Conservation (phyloP, 2,329 filamentous ascomycete species). For the Fonsecaea nubica region DNA sequence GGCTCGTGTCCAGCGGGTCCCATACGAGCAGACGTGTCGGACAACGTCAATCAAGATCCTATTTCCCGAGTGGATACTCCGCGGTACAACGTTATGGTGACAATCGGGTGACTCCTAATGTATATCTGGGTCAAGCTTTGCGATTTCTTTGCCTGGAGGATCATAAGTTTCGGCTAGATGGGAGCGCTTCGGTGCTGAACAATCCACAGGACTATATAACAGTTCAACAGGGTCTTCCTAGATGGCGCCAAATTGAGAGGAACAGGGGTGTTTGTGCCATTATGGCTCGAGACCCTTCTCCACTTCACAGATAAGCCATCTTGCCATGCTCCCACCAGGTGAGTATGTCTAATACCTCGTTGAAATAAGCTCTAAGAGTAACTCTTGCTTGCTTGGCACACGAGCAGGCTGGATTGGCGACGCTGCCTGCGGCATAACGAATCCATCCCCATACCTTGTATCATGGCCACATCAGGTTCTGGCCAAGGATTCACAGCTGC, state of each 20-base stretch:
- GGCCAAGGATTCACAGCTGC: not conserved
- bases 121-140: not conserved
- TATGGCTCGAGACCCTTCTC: not conserved
- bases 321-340: not conserved
- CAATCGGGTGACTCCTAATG: not conserved
- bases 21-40: not conserved
- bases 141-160: not conserved
- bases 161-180: not conserved
- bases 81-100: not conserved
- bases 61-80: not conserved
- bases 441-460: not conserved
- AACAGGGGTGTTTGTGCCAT: not conserved
- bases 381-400: not conserved
- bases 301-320: not conserved
- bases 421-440: not conserved
- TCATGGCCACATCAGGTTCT: not conserved
- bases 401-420: not conserved
- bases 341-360: not conserved
- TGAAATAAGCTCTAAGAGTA: not conserved
- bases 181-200: not conserved
- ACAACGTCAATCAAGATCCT: constrained; percentile 5
- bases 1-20: not conserved
- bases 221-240: not conserved
- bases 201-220: not conserved
- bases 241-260: not conserved